Base-by-base conservation (phyloP, 495 filamentous ascomycete species). In the Aspergillus ellipticus region DNA sequence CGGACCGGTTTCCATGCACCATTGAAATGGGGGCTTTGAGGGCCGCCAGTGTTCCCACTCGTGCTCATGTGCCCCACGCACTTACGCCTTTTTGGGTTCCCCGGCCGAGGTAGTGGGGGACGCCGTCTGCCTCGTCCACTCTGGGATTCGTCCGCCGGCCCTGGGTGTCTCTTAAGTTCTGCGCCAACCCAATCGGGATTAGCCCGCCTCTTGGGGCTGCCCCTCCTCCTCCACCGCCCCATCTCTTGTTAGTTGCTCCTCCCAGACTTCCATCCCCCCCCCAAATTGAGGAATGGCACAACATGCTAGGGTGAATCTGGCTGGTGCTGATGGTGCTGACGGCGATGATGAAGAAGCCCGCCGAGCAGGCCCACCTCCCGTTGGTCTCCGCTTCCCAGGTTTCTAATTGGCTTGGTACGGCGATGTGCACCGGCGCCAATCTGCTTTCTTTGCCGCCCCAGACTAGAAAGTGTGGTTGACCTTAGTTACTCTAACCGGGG, bases 1-100 rank as follows among this genome's bases (percentile, higher is more conserved):
- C 42, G 52, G 49, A 41, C 41, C 53, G n/a, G n/a, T 56, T 53
- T 58, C 50, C 56, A 49, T 47, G 20, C 57, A 58, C 60, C 60
- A 56, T 57, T 65, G 62, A 53, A 61, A 59, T 59, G 53, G 56
- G 24, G 62, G 55, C 54, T 59, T 50, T 58, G 52, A 51, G 42
- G 53, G 28, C 54, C 58, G 60, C 55, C 51, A 57, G 48, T 53
- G 54, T 60, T 42, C 51, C 57, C 58, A 61, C 64, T 66, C 64
- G 64, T 66, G 64, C 64, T 66, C 60, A 56, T 58, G 53, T 41
- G 57, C 55, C 50, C 60, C 54, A 57, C 60, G 33, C 48, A 48
- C 54, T 58, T 61, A 56, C 57, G 48, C 61, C 58, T 45, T 61
- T 64, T 63, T 63, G 54, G 56, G 64, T 57, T 63, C 55, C 64